Conservation (phyloP, 441 rosid genomes). For the Euphorbia celastroides region DNA sequence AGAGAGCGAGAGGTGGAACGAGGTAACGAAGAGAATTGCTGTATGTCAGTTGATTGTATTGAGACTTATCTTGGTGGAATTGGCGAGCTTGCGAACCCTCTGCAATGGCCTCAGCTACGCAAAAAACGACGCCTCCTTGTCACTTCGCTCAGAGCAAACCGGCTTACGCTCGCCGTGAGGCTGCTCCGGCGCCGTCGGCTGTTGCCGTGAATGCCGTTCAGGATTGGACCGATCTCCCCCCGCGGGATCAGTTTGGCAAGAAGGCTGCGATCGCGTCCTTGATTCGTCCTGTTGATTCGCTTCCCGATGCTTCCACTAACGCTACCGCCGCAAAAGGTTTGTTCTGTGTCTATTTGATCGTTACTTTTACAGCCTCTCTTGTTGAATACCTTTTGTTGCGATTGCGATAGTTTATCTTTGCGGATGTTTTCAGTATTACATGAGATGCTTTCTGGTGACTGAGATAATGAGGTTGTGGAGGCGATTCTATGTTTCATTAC, state of each 20-base stretch:
- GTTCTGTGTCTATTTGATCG: slow-evolving; percentile 1
- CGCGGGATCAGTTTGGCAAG: slow-evolving; percentile 29
- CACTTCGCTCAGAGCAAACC: slow-evolving; percentile 5
- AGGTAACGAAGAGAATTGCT: slow-evolving; percentile 40
- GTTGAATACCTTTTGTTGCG: background rate
- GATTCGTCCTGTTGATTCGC: slow-evolving; percentile 17
- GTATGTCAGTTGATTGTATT: slow-evolving; percentile 87
- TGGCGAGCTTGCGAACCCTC: slow-evolving; percentile 76
- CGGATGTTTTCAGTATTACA: background rate
- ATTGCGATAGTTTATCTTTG: background rate
- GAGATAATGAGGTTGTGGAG: background rate
- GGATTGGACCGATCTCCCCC: slow-evolving; percentile 30
- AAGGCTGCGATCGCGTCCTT: slow-evolving; percentile 38
- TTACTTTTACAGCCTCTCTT: background rate
- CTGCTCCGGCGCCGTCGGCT: slow-evolving; percentile 21
- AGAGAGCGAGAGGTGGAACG: slow-evolving; percentile 13
- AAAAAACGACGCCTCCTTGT: slow-evolving; percentile 62
- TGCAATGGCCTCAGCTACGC: slow-evolving; percentile 97
- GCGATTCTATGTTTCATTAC: background rate
- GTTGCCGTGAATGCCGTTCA: slow-evolving; percentile 27
- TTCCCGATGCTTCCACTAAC: slow-evolving; percentile 42
- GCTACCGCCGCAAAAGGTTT: slow-evolving; percentile 53
- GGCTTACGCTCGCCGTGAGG: slow-evolving; percentile 20
- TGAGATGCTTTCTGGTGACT: background rate
- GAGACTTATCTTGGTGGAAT: slow-evolving; percentile 67